A percentile compares a stretch with the other conserved stretches of the same genome.
These are phyloP conservation scores for Anthracocystis panici-leucophaei DNA, from an alignment of 1,284 basidiomycete species.

Conservation along the genomic window DNA sequence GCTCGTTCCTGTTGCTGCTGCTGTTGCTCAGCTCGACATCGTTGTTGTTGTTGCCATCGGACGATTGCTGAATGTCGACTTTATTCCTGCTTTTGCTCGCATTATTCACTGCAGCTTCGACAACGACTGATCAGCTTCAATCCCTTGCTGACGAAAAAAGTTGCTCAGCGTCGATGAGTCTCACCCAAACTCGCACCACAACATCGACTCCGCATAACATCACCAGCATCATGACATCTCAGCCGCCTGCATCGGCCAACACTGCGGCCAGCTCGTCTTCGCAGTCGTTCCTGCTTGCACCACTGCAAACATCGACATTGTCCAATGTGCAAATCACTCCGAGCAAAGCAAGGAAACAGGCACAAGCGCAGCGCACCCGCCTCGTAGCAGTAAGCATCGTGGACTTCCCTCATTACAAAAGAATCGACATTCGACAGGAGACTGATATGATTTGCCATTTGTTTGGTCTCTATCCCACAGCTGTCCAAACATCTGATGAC, in stretches of 20 bases:
- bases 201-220: constrained; percentile 3
- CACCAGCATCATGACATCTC: constrained; percentile 46
- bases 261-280: constrained; percentile 22
- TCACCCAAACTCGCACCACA: constrained; percentile 19
- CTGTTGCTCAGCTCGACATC: background rate
- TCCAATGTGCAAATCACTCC: constrained; percentile 46
- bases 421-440: background rate
- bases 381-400: constrained; percentile 42
- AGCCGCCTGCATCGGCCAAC: constrained; percentile 17
- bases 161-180: constrained; percentile 16
- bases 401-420: too few species aligned
- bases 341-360: constrained; percentile 47
- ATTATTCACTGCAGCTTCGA: background rate
- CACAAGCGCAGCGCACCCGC: constrained; percentile 47
- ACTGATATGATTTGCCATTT: background rate
- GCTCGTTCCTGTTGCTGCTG: too few species aligned
- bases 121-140: background rate
- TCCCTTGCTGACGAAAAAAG: background rate
- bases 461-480: constrained; percentile 15
- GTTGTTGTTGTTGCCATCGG: background rate
- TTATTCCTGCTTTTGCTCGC: background rate
- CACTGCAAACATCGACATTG: constrained; percentile 30
- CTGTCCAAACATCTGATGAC: constrained; percentile 59
- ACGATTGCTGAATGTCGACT: background rate
- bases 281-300: constrained; percentile 39